Base-by-base conservation (phyloP, 805 yeast species). In the Zygosaccharomyces kombuchaensis region DNA sequence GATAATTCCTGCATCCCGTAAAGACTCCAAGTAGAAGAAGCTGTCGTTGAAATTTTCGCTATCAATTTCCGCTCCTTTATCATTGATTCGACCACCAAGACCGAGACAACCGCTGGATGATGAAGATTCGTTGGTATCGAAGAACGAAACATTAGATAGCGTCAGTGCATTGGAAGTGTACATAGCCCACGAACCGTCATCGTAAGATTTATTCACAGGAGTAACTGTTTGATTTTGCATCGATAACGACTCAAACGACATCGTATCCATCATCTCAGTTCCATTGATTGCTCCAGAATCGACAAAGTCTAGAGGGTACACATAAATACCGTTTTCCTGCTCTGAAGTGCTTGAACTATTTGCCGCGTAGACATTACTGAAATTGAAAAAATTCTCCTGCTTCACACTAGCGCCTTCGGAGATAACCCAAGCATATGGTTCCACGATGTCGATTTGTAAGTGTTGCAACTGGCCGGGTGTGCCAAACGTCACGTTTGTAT, bases 41-140 rank as follows among this genome's bases (percentile, higher is more conserved):
- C 55, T 46, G n/a, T 39, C 46, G 27, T 56, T 51, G 38, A 52
- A 59, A 26, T 51, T 42, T 1, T 46, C 27, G 2, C 57, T 53
- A 29, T 56, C 55, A 2, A 53, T 45, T 13, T 46, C 49, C 9
- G 38, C 35, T n/a, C 55, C 46, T 6, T 55, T 47, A 17, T 41
- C 44, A 7, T 51, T 41, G 4, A 51, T 47, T 10, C 51, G 35
- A 4, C 72, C 68, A n/a, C 74, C 72, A 1, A 77, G 49, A 6
- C 81, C 82, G 7, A 78, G 51, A 0, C 73, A 73, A 25, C 81
- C 82, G 10, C 64, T 45, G 1, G 39, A 56, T 4, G 59, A 46
- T 16, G 66, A 65, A 43, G 58, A 55, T 1, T 77, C 62, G 46
- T 72, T 68, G 0, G 70, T 69, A 36, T 54, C 52, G 9, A 75